A percentile compares a stretch with the other conserved stretches of the same genome.
Conservation (phyloP, 331 rosid genomes). For the Dryas integrifolia region DNA sequence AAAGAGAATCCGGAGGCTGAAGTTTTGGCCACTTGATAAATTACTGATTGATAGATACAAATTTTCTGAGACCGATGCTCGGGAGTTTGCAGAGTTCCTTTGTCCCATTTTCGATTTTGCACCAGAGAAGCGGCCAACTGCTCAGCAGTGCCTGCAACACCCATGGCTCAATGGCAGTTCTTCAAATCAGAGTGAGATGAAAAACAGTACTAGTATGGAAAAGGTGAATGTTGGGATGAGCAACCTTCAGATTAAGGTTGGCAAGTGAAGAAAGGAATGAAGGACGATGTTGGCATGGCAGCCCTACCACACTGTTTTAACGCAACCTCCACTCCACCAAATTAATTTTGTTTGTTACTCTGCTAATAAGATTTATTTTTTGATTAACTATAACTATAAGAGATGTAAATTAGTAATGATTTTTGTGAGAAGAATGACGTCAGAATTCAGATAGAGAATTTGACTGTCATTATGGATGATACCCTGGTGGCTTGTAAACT, state of each 20-base stretch:
- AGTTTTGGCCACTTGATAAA: constrained; percentile 70
- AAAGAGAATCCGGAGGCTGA: constrained; percentile 90
- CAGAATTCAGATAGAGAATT: constrained; percentile 16
- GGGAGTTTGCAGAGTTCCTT: constrained; percentile 66
- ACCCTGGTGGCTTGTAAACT: constrained; percentile 25
- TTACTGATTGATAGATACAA: constrained; percentile 67
- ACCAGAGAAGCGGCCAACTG: constrained; percentile 92
- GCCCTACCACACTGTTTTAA: constrained; percentile 11
- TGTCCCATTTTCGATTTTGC: constrained; percentile 65
- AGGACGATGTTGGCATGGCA: constrained; percentile 15
- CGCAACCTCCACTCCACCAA: constrained; percentile 27
- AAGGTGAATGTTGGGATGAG: constrained; percentile 70
- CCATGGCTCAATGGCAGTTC: constrained; percentile 60
- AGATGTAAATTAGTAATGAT: constrained; percentile 59
- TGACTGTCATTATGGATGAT: constrained; percentile 16
- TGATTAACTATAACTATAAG: constrained; percentile 38
- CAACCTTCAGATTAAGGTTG: constrained; percentile 67
- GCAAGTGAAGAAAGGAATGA: constrained; percentile 56
- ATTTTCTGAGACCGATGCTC: constrained; percentile 66
- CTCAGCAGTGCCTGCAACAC: constrained; percentile 77
- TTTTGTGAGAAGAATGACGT: constrained; percentile 37
- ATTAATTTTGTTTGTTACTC: constrained; percentile 39
- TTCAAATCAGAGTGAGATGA: constrained; percentile 40
- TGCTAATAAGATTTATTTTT: constrained; percentile 35
- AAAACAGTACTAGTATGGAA: constrained; percentile 39